phyloP scores from a whole-genome alignment of 768 basidiomycete species.

The Termitomyces sp. region DNA sequence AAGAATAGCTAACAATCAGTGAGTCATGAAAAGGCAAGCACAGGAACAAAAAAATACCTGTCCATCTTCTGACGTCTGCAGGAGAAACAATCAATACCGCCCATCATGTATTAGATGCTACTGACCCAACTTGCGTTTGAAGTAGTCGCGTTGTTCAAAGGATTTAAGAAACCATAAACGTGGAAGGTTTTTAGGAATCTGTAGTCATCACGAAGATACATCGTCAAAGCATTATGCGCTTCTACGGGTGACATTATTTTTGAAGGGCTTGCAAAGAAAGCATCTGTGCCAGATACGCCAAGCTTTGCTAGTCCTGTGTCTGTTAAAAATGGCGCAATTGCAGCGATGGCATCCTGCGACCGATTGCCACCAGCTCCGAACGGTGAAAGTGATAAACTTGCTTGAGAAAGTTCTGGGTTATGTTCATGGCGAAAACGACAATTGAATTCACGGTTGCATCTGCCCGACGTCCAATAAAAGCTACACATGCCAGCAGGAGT shows the following conservation, averaged over 20 bases:
- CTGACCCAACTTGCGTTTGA: slow-evolving; percentile 43
- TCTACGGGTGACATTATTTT: slow-evolving; percentile 41
- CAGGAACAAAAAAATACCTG: slow-evolving; percentile 37
- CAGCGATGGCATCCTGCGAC: slow-evolving; percentile 15
- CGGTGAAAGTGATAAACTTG: not conserved
- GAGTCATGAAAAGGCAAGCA: not conserved
- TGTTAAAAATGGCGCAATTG: slow-evolving; percentile 44
- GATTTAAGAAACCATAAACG: slow-evolving; percentile 44
- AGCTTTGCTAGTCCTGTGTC: slow-evolving; percentile 44
- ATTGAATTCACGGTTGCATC: slow-evolving; percentile 43
- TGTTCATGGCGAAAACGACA: slow-evolving; percentile 43
- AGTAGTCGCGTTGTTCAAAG: slow-evolving; percentile 36
- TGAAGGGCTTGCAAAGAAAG: slow-evolving; percentile 35
- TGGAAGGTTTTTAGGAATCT: slow-evolving; percentile 40
- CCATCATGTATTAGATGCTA: not conserved
- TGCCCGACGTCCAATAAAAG: slow-evolving; percentile 47
- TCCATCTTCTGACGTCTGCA: slow-evolving; percentile 46
- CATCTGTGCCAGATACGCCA: slow-evolving; percentile 40
- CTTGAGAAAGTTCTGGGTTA: slow-evolving; percentile 7
- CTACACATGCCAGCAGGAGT: slow-evolving; percentile 40
- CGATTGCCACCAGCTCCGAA: slow-evolving; percentile 4
- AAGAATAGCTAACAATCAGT: slow-evolving; percentile 32
- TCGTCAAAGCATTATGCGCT: slow-evolving; percentile 43
- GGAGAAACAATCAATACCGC: slow-evolving; percentile 4
- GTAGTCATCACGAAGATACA: slow-evolving; percentile 42